Conservation (phyloP, 768 basidiomycete species). For the Hortiboletus campestris region DNA sequence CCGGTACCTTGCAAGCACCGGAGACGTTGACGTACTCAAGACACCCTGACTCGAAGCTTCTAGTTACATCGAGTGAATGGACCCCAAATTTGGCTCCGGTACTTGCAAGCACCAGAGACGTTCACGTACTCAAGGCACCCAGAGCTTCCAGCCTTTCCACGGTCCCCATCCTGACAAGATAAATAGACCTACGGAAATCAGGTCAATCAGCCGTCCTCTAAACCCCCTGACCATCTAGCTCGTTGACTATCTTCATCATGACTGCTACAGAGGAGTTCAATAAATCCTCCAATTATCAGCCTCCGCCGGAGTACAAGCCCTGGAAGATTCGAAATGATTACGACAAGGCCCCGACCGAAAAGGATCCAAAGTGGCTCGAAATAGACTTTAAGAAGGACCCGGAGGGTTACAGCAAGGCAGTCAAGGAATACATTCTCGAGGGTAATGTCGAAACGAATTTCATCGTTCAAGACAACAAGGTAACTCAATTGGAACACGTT, state of each 20-base stretch:
- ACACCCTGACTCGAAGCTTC: too few species aligned
- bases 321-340: background rate
- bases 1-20: too few species aligned
- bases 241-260: background rate
- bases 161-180: background rate
- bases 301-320: background rate
- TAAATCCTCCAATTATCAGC: background rate
- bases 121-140: background rate
- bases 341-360: accelerated
- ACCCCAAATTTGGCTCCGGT: too few species aligned
- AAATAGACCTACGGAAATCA: background rate
- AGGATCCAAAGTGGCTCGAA: background rate
- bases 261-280: background rate
- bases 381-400: background rate
- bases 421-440: background rate
- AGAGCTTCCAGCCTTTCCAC: background rate
- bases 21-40: too few species aligned
- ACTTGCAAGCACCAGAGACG: background rate
- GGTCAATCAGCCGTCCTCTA: background rate
- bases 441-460: background rate
- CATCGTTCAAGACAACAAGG: background rate
- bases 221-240: background rate
- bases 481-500: background rate
- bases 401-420: background rate
- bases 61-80: too few species aligned